Conservation (phyloP, 176 grass and related monocot genomes). For the Dendrocalamus sinicus region DNA sequence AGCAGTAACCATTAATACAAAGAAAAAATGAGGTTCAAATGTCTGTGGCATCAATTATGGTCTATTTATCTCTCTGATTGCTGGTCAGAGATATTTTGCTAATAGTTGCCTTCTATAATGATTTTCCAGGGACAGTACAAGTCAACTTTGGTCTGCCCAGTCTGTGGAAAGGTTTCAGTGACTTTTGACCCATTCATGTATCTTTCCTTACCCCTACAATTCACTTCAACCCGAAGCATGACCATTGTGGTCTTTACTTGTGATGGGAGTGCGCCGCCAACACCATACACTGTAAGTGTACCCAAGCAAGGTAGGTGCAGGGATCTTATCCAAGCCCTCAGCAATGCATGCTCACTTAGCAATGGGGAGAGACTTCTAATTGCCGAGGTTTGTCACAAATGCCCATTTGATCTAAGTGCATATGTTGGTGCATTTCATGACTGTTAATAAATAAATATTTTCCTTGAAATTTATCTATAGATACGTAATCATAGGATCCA, state of each 20-base stretch:
- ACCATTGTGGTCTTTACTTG: slow-evolving; percentile 71
- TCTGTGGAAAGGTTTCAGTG: slow-evolving; percentile 94
- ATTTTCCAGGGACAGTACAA: slow-evolving; percentile 91
- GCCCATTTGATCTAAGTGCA: slow-evolving; percentile 29
- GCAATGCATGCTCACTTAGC: slow-evolving; percentile 74
- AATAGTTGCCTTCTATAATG: slow-evolving; percentile 8
- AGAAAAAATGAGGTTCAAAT: background rate
- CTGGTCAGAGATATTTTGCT: slow-evolving; percentile 24
- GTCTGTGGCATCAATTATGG: background rate
- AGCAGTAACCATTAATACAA: background rate
- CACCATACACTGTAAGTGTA: slow-evolving; percentile 82
- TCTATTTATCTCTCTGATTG: slow-evolving; percentile 34
- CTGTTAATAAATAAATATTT: slow-evolving; percentile 21
- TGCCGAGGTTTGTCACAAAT: slow-evolving; percentile 76
- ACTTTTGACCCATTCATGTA: slow-evolving; percentile 99
- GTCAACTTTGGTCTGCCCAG: slow-evolving; percentile 96
- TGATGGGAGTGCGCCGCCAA: slow-evolving; percentile 73
- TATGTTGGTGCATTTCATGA: slow-evolving; percentile 37
- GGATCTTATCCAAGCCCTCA: slow-evolving; percentile 85
- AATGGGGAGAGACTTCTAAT: slow-evolving; percentile 88
- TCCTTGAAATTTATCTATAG: slow-evolving; percentile 55
- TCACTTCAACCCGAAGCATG: slow-evolving; percentile 79
- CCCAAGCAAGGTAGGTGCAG: slow-evolving; percentile 91
- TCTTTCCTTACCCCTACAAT: slow-evolving; percentile 96
- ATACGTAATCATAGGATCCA: slow-evolving; percentile 84